phyloP scores from a whole-genome alignment of 148 eudicot species.

The Arbutus unedo region DNA sequence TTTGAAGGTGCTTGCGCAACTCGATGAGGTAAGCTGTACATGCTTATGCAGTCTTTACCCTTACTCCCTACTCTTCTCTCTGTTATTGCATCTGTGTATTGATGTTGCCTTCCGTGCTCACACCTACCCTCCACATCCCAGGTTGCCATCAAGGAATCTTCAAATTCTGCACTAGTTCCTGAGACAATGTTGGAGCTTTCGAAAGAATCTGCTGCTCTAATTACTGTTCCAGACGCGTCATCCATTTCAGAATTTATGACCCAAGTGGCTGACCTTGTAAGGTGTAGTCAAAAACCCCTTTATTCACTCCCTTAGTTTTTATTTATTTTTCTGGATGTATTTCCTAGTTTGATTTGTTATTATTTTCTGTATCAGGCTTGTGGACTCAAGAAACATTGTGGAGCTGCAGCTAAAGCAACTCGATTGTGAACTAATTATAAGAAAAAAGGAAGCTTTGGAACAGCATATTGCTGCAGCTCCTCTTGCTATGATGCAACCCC shows the following conservation, averaged over 20 bases:
- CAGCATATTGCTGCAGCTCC: slow-evolving; percentile 29
- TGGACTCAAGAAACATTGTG: slow-evolving; percentile 52
- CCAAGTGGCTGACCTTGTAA: slow-evolving; percentile 45
- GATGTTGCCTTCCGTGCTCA: slow-evolving; percentile 12
- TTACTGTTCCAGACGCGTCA: slow-evolving; percentile 36
- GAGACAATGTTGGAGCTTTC: slow-evolving; percentile 22
- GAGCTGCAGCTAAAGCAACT: slow-evolving; percentile 54
- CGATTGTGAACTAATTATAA: slow-evolving; percentile 41
- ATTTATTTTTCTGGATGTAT: neutral
- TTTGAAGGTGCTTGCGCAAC: slow-evolving; percentile 39
- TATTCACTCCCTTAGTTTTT: neutral
- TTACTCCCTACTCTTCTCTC: neutral
- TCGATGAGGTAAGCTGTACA: slow-evolving; percentile 31
- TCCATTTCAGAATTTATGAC: slow-evolving; percentile 42
- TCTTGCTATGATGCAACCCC: slow-evolving; percentile 29
- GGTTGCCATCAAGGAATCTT: slow-evolving; percentile 29
- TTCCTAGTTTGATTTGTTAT: neutral
- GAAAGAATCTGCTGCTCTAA: slow-evolving; percentile 16
- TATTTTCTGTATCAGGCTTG: slow-evolving; percentile 35
- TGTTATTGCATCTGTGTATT: neutral
- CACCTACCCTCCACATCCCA: slow-evolving; percentile 13
- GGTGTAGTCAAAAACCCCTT: slow-evolving; percentile 25
- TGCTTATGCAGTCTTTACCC: neutral
- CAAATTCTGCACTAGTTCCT: slow-evolving; percentile 32
- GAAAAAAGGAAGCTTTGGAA: slow-evolving; percentile 53